phyloP scores from a whole-genome alignment of 805 yeast genomes.

The Candida suzukii region DNA sequence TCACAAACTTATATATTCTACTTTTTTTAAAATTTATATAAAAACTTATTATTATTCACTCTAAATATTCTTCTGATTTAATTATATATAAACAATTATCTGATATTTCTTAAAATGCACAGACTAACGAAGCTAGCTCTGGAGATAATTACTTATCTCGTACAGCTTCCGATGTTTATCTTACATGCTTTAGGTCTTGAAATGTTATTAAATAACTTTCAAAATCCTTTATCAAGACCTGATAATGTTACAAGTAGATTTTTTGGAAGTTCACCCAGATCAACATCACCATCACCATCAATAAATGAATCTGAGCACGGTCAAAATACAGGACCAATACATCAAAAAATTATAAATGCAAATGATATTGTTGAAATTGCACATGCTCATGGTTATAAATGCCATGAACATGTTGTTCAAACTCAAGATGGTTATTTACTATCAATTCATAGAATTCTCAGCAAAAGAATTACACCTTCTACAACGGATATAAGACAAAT shows the following conservation, averaged over 20 bases:
- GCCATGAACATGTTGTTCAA: constrained; percentile 71
- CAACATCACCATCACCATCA: too few relatives aligned
- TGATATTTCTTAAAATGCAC: too few relatives aligned
- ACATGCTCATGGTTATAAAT: constrained; percentile 46
- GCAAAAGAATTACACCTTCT: constrained; percentile 12
- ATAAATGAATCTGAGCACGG: too few relatives aligned
- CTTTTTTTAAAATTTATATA: too few relatives aligned
- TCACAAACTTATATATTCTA: too few relatives aligned
- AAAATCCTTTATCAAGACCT: neutral
- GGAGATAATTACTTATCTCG: neutral
- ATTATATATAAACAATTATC: too few relatives aligned
- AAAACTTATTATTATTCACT: too few relatives aligned
- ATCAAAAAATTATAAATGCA: constrained; percentile 14
- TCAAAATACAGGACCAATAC: constrained; percentile 4
- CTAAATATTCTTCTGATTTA: too few relatives aligned
- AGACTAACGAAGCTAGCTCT: neutral
- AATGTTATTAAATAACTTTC: neutral
- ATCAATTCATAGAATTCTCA: constrained; percentile 59
- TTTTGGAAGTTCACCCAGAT: too few relatives aligned
- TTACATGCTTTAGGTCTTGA: constrained; percentile 1
- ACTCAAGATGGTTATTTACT: constrained; percentile 78
- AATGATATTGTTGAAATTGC: constrained; percentile 26
- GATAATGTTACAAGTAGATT: neutral
- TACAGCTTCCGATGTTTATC: neutral
- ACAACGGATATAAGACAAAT: neutral